Base-by-base conservation (phyloP, 78 protist species). In the Mantamonas sphyraenae region DNA sequence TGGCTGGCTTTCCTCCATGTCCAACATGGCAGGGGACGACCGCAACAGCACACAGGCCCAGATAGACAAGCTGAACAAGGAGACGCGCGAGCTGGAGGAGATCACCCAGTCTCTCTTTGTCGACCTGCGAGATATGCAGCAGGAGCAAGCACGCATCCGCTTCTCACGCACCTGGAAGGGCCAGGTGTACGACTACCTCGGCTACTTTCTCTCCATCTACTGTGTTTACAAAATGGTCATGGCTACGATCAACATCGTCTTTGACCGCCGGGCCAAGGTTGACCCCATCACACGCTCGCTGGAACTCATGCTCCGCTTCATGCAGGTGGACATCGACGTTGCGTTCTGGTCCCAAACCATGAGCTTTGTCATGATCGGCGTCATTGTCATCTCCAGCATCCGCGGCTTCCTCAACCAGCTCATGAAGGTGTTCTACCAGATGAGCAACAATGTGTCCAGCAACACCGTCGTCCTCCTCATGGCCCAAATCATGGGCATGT, bases 401-500 rank as follows among this genome's bases (percentile, higher is more conserved):
- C 63, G 93, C 20, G 93, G 93, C 22, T 71, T 89, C 67, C 81
- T 89, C 34, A 89, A 86, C 57, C 79, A 73, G 53, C 45, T 84
- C 63, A 53, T 84, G 56, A 88, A 88, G 83, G 86, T 88, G 20
- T 61, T 59, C 47, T 24, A 47, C 12, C 63, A 65, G 73, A 19
- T 79, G 17, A 71, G 71, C 70, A 69, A 75, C 50, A 84, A 79
- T n/a, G 67, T 76, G 5, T 37, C 81, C 20, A 82, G 85, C 70
- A 70, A 63, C 59, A 30, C 76, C 64, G 50, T 87, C 0, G 86
- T 87, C 26, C 80, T 87, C 14, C 53, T 74, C 53, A 38, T 87
- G 33, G 92, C 92, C 22, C 88, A 84, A 43, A 62, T 89, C 31
- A 85, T 89, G 89, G 90, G 94, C 17, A 76, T 76, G 79, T 89